phyloP scores from a whole-genome alignment of 2,329 filamentous ascomycete species.

The Raffaelea albimanens region DNA sequence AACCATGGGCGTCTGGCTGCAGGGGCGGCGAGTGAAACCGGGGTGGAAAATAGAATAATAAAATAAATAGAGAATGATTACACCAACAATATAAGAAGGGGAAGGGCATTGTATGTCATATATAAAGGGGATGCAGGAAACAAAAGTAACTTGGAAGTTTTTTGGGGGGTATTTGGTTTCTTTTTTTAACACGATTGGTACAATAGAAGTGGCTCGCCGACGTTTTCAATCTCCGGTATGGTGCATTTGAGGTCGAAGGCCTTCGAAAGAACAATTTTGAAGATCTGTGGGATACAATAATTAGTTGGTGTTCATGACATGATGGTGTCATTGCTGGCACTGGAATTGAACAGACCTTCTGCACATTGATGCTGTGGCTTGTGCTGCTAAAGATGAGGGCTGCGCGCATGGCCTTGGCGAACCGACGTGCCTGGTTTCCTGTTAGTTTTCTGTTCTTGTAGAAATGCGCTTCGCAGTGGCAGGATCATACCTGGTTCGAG shows the following conservation, averaged over 20 bases:
- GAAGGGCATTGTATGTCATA: neutral
- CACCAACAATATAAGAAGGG: neutral
- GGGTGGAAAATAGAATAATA: neutral
- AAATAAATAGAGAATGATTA: neutral
- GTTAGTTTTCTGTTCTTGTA: neutral
- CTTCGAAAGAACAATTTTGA: constrained; percentile 98
- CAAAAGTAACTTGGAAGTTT: neutral
- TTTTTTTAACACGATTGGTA: constrained; percentile 56
- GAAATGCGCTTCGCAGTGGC: too few relatives aligned
- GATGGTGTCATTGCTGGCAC: too few relatives aligned
- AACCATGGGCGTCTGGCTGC: too few relatives aligned
- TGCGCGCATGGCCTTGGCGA: constrained; percentile 97
- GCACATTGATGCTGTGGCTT: constrained; percentile 98
- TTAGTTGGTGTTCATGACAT: too few relatives aligned
- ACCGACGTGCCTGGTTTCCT: constrained; percentile 69
- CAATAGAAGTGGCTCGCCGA: constrained; percentile 87
- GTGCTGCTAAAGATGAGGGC: constrained; percentile 98
- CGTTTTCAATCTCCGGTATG: constrained; percentile 96
- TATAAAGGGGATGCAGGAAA: neutral
- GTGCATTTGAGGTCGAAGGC: constrained; percentile 98
- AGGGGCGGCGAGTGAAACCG: too few relatives aligned
- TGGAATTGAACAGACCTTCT: constrained; percentile 75
- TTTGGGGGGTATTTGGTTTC: neutral
- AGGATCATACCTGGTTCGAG: constrained; percentile 66
- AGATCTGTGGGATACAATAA: constrained; percentile 60